Evolutionary conservation across 805 yeast genomes (phyloP).

Genomic region (Saccharomycopsis fermentans): DNA sequence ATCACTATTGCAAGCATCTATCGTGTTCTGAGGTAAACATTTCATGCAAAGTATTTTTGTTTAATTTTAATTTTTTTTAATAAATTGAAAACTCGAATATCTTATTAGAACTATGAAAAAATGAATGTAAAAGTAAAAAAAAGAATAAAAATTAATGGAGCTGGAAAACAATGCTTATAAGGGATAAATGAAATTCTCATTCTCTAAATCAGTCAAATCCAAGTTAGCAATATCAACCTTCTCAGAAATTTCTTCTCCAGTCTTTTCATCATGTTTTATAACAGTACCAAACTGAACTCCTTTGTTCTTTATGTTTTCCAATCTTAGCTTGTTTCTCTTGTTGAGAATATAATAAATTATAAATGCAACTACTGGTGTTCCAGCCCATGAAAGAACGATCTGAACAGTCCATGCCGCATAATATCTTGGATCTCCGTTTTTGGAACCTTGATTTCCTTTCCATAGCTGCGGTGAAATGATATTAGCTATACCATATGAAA

Average conservation of each 20-base stretch:
- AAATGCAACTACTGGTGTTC: conserved; percentile 29
- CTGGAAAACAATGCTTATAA: conserved; percentile 22
- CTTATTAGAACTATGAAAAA: no score
- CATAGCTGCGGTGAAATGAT: conserved; percentile 41
- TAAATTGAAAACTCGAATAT: no score
- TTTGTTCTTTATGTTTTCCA: conserved; percentile 13
- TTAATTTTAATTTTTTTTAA: no score
- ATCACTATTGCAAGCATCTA: no score
- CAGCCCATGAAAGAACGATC: conserved; percentile 32
- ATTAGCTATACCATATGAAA: conserved; percentile 33
- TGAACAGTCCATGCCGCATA: conserved; percentile 39
- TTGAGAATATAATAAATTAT: conserved; percentile 30
- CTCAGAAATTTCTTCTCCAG: conserved; percentile 15
- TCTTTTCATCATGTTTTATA: conserved; percentile 12
- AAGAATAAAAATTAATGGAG: no score
- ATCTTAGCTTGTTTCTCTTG: conserved; percentile 30
- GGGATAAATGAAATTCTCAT: conserved; percentile 43
- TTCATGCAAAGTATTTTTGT: no score
- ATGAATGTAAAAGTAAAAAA: no score
- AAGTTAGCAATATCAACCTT: conserved; percentile 33
- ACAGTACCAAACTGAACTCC: conserved; percentile 19
- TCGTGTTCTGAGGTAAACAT: no score
- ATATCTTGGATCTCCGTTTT: conserved; percentile 32
- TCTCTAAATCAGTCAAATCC: conserved; percentile 46
- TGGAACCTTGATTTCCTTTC: conserved; percentile 22